Evolutionary conservation across 352 stramenopile species (phyloP).

Genomic region (Blastocystis sp.): DNA sequence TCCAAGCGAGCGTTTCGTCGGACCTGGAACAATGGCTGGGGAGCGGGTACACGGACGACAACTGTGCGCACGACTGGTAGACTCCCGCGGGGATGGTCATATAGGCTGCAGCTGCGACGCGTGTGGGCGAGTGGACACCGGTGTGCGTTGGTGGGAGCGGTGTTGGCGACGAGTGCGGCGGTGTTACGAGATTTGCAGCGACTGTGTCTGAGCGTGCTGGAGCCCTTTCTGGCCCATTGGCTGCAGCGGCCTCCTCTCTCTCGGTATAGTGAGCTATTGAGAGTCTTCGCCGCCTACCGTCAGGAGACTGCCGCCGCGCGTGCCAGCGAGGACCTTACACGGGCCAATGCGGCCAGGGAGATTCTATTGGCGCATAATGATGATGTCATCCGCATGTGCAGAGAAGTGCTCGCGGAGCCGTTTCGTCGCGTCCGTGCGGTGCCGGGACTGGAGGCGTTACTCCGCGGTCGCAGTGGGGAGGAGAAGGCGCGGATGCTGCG

Average conservation of each 20-base stretch:
- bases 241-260: neutral
- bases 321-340: neutral
- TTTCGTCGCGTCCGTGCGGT: too few species aligned
- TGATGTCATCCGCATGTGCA: neutral
- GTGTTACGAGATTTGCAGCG: neutral
- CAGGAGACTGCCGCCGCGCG: too few species aligned
- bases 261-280: neutral
- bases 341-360: neutral
- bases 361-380: neutral
- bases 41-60: neutral
- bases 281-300: neutral
- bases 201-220: neutral
- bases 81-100: neutral
- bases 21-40: neutral
- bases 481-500: too few species aligned
- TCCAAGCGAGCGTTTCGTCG: neutral
- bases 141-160: neutral
- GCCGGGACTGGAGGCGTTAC: too few species aligned
- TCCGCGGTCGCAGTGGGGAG: too few species aligned
- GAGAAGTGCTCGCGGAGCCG: neutral
- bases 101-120: neutral
- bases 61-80: neutral
- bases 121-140: neutral
- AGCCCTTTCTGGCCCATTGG: neutral
- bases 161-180: neutral